Percentiles rank a stretch among this genome's conserved stretches.
Conservation (phyloP, 306 rosid genomes). For the Sphenostylis stenocarpa region DNA sequence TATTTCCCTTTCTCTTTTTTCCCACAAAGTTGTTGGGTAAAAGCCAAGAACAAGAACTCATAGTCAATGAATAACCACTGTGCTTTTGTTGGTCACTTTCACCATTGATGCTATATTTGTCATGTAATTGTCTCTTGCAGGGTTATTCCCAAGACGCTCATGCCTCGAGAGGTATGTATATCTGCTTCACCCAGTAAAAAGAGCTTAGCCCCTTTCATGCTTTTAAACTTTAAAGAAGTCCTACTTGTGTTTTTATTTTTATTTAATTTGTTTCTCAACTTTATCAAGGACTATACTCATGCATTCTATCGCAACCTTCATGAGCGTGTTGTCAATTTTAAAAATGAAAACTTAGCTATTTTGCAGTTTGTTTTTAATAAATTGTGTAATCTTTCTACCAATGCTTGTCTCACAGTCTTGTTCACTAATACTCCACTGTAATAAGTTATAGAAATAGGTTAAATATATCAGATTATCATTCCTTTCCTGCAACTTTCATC, state of each 20-base stretch:
- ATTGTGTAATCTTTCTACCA: neutral
- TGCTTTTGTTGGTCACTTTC: slow-evolving; percentile 37
- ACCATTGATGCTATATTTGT: slow-evolving; percentile 54
- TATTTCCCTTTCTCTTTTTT: slow-evolving; percentile 13
- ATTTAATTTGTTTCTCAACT: slow-evolving; percentile 17
- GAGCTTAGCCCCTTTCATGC: slow-evolving; percentile 39
- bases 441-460: neutral
- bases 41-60: slow-evolving; percentile 32
- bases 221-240: neutral
- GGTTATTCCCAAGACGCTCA: slow-evolving; percentile 99
- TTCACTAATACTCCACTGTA: slow-evolving; percentile 5
- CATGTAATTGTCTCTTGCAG: slow-evolving; percentile 82
- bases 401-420: neutral
- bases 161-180: slow-evolving; percentile 96
- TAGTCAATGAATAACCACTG: slow-evolving; percentile 38
- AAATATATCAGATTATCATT: neutral
- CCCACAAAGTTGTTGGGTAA: slow-evolving; percentile 33
- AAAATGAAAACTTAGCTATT: neutral
- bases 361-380: neutral
- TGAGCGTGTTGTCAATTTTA: neutral
- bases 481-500: slow-evolving; percentile 12
- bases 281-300: slow-evolving; percentile 11
- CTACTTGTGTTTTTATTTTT: neutral
- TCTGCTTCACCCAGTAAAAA: slow-evolving; percentile 42
- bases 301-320: neutral